Evolutionary conservation across 2,329 filamentous ascomycete genomes (phyloP).

Genomic region (Calonectria pauciramosa): DNA sequence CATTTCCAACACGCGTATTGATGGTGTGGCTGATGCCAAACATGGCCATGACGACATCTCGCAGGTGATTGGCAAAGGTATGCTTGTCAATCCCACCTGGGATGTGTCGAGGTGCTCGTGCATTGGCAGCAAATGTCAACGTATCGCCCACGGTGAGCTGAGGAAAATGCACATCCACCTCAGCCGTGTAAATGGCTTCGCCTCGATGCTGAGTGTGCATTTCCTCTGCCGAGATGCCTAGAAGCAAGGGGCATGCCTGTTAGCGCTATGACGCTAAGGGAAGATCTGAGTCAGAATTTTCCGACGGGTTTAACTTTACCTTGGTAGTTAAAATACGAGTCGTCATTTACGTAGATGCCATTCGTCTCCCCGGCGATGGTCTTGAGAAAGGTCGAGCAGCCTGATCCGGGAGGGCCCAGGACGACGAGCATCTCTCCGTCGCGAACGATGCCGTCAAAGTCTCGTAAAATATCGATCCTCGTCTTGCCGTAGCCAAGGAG

Average conservation of each 20-base stretch:
- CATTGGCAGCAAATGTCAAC: conserved; percentile 78
- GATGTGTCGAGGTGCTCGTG: conserved; percentile 71
- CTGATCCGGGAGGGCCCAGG: conserved; percentile 75
- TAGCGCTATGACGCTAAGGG: background rate
- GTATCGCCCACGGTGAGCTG: conserved; percentile 82
- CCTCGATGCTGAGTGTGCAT: conserved; percentile 64
- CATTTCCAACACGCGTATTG: conserved; percentile 78
- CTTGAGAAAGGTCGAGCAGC: conserved; percentile 86
- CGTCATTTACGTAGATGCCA: conserved; percentile 78
- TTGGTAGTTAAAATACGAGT: conserved; percentile 84
- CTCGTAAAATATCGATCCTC: conserved; percentile 74
- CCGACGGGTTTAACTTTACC: conserved; percentile 54
- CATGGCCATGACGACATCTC: conserved; percentile 79
- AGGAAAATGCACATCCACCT: conserved; percentile 84
- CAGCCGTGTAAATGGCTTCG: conserved; percentile 86
- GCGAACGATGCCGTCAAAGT: conserved; percentile 75
- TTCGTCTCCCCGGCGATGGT: conserved; percentile 84
- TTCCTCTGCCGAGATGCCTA: conserved; percentile 38
- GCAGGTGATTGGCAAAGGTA: conserved; percentile 70
- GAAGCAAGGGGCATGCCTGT: conserved; percentile 8
- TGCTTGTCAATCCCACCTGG: conserved; percentile 67
- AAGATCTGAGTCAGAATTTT: background rate
- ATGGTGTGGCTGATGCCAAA: conserved; percentile 78
- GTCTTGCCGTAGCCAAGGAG: conserved; percentile 66
- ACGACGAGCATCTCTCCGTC: conserved; percentile 81